A percentile compares a stretch with the other conserved stretches of the same genome.
These are phyloP conservation scores for Penicillium decumbens DNA, from an alignment of 2,329 filamentous ascomycete species.

Conservation along the genomic window DNA sequence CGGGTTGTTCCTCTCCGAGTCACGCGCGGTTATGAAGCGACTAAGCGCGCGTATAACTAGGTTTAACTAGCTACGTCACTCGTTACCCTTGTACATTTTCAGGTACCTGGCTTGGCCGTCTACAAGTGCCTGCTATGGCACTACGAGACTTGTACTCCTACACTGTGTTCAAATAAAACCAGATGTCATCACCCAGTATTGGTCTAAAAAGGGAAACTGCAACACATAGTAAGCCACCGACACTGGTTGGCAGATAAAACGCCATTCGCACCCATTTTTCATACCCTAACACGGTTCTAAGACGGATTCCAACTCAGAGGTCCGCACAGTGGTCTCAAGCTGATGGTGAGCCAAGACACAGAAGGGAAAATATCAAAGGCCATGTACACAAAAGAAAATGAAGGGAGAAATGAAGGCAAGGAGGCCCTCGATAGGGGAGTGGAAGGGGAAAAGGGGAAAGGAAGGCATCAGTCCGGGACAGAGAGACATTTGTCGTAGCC, in stretches of 20 bases:
- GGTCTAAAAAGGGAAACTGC: constrained; percentile 27
- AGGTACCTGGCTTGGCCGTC: no score
- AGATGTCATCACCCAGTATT: constrained; percentile 30
- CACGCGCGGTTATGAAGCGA: constrained; percentile 14
- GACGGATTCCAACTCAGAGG: constrained; percentile 34
- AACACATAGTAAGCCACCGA: constrained; percentile 30
- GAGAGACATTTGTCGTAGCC: constrained; percentile 33
- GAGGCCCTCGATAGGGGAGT: constrained; percentile 15
- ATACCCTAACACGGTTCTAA: constrained; percentile 43
- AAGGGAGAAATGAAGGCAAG: constrained; percentile 21
- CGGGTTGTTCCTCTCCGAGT: constrained; percentile 29
- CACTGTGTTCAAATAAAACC: constrained; percentile 14
- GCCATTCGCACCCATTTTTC: constrained; percentile 43
- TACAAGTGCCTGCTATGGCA: background rate
- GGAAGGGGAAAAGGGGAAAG: constrained; percentile 19
- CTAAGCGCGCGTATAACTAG: constrained; percentile 2
- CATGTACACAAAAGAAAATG: constrained; percentile 40
- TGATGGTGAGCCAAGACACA: constrained; percentile 23
- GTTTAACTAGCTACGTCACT: background rate
- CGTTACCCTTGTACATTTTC: no score
- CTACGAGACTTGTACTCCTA: background rate
- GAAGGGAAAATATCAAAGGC: constrained; percentile 37
- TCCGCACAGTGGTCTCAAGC: constrained; percentile 28
- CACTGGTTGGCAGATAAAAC: constrained; percentile 35
- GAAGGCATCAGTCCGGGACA: constrained; percentile 23